These are phyloP conservation scores for Elsinoe ampelina DNA, from an alignment of 2,329 filamentous ascomycete genomes.

Conservation along the genomic window DNA sequence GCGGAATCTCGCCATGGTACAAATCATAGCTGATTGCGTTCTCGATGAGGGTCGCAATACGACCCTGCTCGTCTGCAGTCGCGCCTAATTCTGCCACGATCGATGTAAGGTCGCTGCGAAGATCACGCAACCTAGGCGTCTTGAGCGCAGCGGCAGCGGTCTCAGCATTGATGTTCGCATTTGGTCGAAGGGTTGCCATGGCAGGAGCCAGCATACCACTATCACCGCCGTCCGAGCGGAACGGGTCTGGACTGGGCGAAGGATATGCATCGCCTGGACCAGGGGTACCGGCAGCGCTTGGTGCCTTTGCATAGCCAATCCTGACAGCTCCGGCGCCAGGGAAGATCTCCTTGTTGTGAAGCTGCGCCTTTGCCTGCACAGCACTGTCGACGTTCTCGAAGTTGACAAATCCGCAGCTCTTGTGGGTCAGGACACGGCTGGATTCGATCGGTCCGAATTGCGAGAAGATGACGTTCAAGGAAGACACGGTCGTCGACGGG, in stretches of 20 bases:
- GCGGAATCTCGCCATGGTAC: slow-evolving; percentile 77
- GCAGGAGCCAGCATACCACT: slow-evolving; percentile 29
- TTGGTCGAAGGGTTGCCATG: slow-evolving; percentile 26
- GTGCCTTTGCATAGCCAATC: slow-evolving; percentile 96
- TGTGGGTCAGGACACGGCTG: slow-evolving; percentile 88
- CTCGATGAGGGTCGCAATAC: slow-evolving; percentile 65
- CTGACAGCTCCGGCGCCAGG: slow-evolving; percentile 88
- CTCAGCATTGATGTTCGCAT: slow-evolving; percentile 33
- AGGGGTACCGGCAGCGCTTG: slow-evolving; percentile 78
- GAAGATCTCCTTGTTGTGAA: slow-evolving; percentile 98
- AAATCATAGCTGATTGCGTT: slow-evolving; percentile 63
- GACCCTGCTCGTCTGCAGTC: slow-evolving; percentile 62
- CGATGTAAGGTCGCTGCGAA: slow-evolving; percentile 70
- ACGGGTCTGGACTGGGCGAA: slow-evolving; percentile 84
- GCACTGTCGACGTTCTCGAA: slow-evolving; percentile 89
- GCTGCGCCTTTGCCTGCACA: slow-evolving; percentile 72
- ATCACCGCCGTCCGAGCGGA: slow-evolving; percentile 41
- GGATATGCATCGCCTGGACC: slow-evolving; percentile 80
- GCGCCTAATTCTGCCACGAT: slow-evolving; percentile 88
- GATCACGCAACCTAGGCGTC: slow-evolving; percentile 64
- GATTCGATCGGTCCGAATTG: slow-evolving; percentile 86
- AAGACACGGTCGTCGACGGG: slow-evolving; percentile 91
- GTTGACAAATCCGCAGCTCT: slow-evolving; percentile 98
- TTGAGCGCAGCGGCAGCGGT: slow-evolving; percentile 48
- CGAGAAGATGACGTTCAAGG: slow-evolving; percentile 88